Evolutionary conservation across 768 basidiomycete species (phyloP), one percentile per base, ranked within the genome.

Genomic region (Psilocybe tampanensis): DNA sequence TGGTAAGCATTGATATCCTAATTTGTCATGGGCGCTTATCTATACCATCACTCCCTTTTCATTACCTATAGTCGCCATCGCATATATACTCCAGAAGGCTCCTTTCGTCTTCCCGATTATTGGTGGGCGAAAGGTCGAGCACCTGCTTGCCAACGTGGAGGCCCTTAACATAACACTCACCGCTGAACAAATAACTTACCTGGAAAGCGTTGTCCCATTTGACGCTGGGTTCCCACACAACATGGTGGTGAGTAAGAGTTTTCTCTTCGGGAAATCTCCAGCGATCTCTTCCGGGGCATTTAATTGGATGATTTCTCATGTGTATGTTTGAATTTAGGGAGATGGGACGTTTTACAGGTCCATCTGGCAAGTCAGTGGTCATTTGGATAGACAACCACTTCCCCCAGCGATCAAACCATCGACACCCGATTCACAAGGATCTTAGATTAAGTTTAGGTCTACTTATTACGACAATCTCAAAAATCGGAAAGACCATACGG

Each of bases 11-110:
- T 41, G 12, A 18, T 22, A 8, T 2, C 15, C 15, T 4, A 29
- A 23, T 22, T 15, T 34, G 26, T 23, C 6, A 44, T 21, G 44
- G n/a, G 47, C 47, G 34, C 26, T 34, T 54, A 9, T 21, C 26
- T 11, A 5, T 15, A 19, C 8, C 5, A 32, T 29, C 7, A 42
- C 3, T 42, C n/a, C 13, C 32, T 15, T 71, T 17, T 39, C 19
- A 17, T 17, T n/a, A 22, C 18, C 18, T 48, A 3, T 33, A 79
- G 80, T 83, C 8, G 81, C 82, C 12, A 79, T 85, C 55, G 80
- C 81, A 18, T 84, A 83, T 58, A 67, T 84, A 12, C 68, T 85
- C 69, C 80, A 83, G 44, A 86, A 85, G 64, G 72, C 78, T 8
- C 77, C 80, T 0, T 82, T 74, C 52, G 80, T 83, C 0, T 83